These are phyloP conservation scores for Linaria vulgaris DNA, from an alignment of 257 asterid genomes.

Conservation along the genomic window DNA sequence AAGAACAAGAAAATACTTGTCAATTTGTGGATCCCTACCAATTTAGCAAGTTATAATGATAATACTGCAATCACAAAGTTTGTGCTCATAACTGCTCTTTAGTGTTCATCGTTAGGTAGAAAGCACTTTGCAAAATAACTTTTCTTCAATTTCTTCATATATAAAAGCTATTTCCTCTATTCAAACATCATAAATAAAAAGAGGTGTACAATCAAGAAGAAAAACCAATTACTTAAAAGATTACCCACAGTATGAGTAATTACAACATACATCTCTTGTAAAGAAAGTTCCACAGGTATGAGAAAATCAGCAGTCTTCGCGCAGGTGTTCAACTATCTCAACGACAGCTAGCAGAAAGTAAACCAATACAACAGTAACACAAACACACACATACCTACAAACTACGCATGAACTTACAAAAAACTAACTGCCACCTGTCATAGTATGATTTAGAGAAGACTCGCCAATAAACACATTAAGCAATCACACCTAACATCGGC, in stretches of 20 bases:
- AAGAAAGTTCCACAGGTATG: neutral
- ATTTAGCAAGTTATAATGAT: constrained; percentile 1
- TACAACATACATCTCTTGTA: neutral
- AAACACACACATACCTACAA: neutral
- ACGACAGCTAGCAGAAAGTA: neutral
- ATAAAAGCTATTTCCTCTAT: neutral
- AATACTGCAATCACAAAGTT: too few relatives aligned
- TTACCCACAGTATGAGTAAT: neutral
- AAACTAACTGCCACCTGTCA: too few relatives aligned
- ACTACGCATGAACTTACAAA: too few relatives aligned
- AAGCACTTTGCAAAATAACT: neutral
- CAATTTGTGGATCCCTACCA: constrained; percentile 2
- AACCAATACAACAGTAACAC: constrained; percentile 7
- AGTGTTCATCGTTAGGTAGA: neutral
- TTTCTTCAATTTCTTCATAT: neutral
- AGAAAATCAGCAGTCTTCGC: constrained; percentile 10
- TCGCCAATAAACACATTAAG: too few relatives aligned
- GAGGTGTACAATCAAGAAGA: neutral
- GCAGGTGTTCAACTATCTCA: constrained; percentile 1
- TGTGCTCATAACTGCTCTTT: too few relatives aligned
- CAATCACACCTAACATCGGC: too few relatives aligned
- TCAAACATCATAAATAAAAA: neutral
- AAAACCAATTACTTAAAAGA: neutral
- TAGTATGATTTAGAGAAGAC: too few relatives aligned
- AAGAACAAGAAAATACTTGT: constrained; percentile 5